Evolutionary conservation across 805 yeast genomes (phyloP).

Genomic region (Priceomyces haplophilus): DNA sequence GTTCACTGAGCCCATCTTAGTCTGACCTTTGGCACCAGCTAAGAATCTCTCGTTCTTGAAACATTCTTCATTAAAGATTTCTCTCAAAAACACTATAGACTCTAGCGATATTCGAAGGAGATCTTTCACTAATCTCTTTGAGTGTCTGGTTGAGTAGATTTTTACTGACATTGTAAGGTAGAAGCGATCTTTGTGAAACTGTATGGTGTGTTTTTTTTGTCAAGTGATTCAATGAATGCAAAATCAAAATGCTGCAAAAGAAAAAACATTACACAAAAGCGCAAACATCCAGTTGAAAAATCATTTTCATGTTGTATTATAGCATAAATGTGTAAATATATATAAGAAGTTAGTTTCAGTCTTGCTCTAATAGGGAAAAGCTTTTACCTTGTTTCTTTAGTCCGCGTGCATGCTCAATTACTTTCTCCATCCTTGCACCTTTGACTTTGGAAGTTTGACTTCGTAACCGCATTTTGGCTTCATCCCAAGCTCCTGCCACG

Average conservation of each 20-base stretch:
- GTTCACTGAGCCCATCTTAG: constrained; percentile 33
- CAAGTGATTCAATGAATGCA: too few species aligned
- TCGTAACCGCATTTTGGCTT: constrained; percentile 5
- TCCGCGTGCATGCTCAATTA: constrained; percentile 9
- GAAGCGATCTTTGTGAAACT: too few species aligned
- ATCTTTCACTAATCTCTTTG: constrained; percentile 36
- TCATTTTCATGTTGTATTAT: neutral
- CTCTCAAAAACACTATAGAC: constrained; percentile 54
- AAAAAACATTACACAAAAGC: constrained; percentile 1
- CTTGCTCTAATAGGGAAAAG: neutral
- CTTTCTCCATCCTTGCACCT: constrained; percentile 7
- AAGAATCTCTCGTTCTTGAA: constrained; percentile 49
- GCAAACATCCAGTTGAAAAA: neutral
- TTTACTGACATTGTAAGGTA: too few species aligned
- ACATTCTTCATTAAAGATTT: constrained; percentile 53
- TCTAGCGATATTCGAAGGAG: constrained; percentile 53
- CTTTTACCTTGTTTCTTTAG: constrained; percentile 9
- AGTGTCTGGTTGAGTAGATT: constrained; percentile 2
- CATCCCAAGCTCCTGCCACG: constrained; percentile 10
- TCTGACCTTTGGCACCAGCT: constrained; percentile 23
- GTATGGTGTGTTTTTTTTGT: too few species aligned
- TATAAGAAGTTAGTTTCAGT: neutral
- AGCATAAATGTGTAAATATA: too few species aligned
- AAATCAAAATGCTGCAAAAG: constrained; percentile 1
- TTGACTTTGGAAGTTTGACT: constrained; percentile 7